Percentiles rank a stretch among this genome's conserved stretches.
Conservation (phyloP, 1,284 basidiomycete genomes). For the Naganishia sp. region DNA sequence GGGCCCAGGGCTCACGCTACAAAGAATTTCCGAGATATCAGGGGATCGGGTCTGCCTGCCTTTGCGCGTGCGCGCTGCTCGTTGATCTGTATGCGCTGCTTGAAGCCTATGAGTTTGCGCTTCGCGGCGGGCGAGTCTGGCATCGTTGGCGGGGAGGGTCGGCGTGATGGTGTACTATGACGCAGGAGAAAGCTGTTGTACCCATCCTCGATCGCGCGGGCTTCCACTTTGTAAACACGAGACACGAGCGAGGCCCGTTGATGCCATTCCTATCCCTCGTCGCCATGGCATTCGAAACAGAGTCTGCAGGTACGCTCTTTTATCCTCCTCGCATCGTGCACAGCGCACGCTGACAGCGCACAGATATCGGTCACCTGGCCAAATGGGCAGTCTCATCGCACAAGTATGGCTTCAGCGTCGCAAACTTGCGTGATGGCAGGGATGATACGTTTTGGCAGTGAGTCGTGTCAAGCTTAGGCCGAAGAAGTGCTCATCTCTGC, state of each 20-base stretch:
- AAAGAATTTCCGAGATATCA: constrained; percentile 27
- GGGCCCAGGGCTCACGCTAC: constrained; percentile 24
- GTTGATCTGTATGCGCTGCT: constrained; percentile 27
- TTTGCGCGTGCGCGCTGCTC: constrained; percentile 15
- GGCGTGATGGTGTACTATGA: not conserved
- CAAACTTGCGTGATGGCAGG: constrained; percentile 84
- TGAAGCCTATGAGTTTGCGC: constrained; percentile 24
- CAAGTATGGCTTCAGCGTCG: constrained; percentile 94
- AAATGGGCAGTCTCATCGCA: constrained; percentile 96
- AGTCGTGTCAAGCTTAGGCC: constrained; percentile 49
- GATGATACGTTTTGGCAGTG: constrained; percentile 98
- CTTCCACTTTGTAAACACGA: constrained; percentile 14
- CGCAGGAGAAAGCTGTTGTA: not conserved
- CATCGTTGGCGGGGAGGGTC: not conserved
- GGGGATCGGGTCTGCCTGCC: constrained; percentile 31
- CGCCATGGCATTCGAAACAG: constrained; percentile 13
- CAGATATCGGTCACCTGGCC: constrained; percentile 61
- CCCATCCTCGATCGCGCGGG: not conserved
- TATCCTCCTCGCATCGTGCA: not conserved
- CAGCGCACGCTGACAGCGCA: not conserved
- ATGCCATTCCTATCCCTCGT: not conserved
- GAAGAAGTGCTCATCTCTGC: constrained; percentile 23
- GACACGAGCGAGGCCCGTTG: not conserved
- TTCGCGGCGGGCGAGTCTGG: constrained; percentile 3
- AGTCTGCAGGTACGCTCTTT: constrained; percentile 4